Conservation (phyloP, 2,329 filamentous ascomycete genomes). For the Madurella fahalii region DNA sequence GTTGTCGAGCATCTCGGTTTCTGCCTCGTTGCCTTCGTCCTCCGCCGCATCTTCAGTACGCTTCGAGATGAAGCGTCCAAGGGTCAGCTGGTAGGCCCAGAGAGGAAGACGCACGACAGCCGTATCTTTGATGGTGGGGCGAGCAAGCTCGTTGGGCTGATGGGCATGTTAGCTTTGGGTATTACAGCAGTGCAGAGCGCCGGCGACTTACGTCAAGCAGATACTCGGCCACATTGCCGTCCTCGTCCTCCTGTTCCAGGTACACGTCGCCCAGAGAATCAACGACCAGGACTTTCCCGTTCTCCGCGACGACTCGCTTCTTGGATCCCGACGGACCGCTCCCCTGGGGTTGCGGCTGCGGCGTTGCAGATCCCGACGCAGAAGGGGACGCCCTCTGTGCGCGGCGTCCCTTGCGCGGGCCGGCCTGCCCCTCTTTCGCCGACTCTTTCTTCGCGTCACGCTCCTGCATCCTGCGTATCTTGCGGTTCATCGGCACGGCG, state of each 20-base stretch:
- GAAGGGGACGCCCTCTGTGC: conserved; percentile 33
- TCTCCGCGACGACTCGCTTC: conserved; percentile 87
- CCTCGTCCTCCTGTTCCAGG: conserved; percentile 85
- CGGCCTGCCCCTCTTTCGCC: conserved; percentile 45
- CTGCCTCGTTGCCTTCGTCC: conserved; percentile 33
- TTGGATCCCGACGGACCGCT: conserved; percentile 68
- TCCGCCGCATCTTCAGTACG: conserved; percentile 30
- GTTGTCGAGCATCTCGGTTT: conserved; percentile 34
- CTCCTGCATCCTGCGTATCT: conserved; percentile 84
- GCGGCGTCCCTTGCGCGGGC: conserved; percentile 34
- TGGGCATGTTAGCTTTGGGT: conserved; percentile 23
- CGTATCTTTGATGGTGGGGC: conserved; percentile 76
- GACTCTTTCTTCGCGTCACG: conserved; percentile 72
- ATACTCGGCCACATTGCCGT: conserved; percentile 78
- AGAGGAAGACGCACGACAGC: conserved; percentile 74
- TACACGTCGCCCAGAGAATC: conserved; percentile 91
- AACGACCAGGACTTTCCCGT: conserved; percentile 91
- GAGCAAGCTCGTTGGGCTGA: conserved; percentile 72
- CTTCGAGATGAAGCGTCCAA: conserved; percentile 47
- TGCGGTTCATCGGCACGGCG: conserved; percentile 67
- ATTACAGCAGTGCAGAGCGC: not conserved
- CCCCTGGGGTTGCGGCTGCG: conserved; percentile 45
- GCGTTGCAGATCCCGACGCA: conserved; percentile 47
- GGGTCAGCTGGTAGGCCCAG: conserved; percentile 60
- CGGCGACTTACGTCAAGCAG: conserved; percentile 73